These are phyloP conservation scores for Pseudogymnoascus destructans DNA, from an alignment of 2,329 filamentous ascomycete genomes.

Conservation along the genomic window DNA sequence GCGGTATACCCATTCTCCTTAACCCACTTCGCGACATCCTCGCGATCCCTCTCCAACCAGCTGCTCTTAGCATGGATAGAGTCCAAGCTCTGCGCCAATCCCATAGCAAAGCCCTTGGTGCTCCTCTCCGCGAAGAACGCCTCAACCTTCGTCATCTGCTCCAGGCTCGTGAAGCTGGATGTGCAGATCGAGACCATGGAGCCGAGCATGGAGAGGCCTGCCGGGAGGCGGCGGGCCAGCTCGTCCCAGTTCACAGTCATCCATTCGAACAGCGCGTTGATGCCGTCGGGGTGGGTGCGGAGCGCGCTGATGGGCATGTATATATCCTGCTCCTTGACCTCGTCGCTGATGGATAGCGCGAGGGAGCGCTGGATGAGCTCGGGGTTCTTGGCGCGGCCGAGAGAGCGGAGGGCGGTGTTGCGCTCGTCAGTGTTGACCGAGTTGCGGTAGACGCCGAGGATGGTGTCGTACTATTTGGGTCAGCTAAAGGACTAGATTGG, in stretches of 20 bases:
- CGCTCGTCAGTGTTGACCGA: slow-evolving; percentile 75
- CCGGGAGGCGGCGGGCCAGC: slow-evolving; percentile 67
- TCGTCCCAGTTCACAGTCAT: slow-evolving; percentile 81
- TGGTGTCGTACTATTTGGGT: slow-evolving; percentile 50
- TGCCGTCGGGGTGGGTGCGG: slow-evolving; percentile 62
- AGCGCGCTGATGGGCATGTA: slow-evolving; percentile 78
- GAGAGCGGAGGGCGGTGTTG: slow-evolving; percentile 73
- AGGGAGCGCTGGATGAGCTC: slow-evolving; percentile 74
- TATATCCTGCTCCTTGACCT: slow-evolving; percentile 89
- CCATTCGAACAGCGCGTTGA: slow-evolving; percentile 71
- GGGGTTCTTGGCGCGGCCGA: slow-evolving; percentile 67
- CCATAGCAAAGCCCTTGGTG: slow-evolving; percentile 78
- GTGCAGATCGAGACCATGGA: slow-evolving; percentile 73
- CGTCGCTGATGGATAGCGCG: slow-evolving; percentile 57
- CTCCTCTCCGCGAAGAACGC: slow-evolving; percentile 71
- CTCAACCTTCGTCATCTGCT: slow-evolving; percentile 64
- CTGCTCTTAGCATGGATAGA: slow-evolving; percentile 70
- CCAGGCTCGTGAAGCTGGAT: slow-evolving; percentile 62
- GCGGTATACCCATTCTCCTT: slow-evolving; percentile 46
- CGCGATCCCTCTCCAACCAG: slow-evolving; percentile 64
- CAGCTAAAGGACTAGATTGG: not conserved
- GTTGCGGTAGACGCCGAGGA: slow-evolving; percentile 62
- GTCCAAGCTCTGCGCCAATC: slow-evolving; percentile 81
- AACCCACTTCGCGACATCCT: slow-evolving; percentile 64
- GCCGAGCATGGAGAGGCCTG: slow-evolving; percentile 75